Conservation (phyloP, 129 eudicot species). For the Centella asiatica region DNA sequence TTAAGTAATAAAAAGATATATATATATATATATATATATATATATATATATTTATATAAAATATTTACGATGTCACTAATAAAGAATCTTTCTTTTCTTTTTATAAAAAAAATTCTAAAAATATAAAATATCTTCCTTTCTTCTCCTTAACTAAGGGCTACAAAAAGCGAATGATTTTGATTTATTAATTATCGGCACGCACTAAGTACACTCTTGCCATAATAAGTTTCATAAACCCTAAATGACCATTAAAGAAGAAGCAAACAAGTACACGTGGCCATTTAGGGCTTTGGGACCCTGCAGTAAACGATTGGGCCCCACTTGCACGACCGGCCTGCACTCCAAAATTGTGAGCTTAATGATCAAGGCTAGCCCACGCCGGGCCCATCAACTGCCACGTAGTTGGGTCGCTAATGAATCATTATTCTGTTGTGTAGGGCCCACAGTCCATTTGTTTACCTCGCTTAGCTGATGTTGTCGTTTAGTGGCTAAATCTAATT, state of each 20-base stretch:
- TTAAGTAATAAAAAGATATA: no score
- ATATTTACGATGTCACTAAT: no score
- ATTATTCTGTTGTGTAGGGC: constrained; percentile 24
- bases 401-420: constrained; percentile 9
- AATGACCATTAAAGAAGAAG: constrained; percentile 10
- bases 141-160: no score
- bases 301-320: constrained; percentile 30
- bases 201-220: no score
- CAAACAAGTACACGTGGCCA: constrained; percentile 14
- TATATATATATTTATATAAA: no score
- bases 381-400: constrained; percentile 42
- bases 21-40: no score
- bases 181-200: no score
- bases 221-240: neutral
- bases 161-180: no score
- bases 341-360: constrained; percentile 20
- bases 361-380: constrained; percentile 36
- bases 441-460: constrained; percentile 30
- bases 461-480: neutral
- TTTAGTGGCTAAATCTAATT: neutral
- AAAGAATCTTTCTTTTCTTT: no score
- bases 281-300: neutral
- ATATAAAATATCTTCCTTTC: no score
- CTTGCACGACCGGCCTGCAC: constrained; percentile 14
- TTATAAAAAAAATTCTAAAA: no score